Evolutionary conservation across 345 rosid genomes (phyloP).

Genomic region (Murraya paniculata): DNA sequence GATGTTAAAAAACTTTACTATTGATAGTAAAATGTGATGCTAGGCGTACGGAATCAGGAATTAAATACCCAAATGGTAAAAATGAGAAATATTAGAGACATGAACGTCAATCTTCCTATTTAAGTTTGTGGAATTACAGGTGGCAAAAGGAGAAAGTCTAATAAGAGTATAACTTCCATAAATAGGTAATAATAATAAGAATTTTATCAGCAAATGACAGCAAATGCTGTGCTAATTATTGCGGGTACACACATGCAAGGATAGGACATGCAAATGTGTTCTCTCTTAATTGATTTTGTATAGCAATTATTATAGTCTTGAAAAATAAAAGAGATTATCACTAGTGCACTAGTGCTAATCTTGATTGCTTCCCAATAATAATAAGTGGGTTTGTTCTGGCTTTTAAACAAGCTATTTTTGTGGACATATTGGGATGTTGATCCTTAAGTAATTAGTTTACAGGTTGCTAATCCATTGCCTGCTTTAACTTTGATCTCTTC

Average conservation of each 20-base stretch:
- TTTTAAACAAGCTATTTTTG: background rate
- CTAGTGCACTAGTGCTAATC: background rate
- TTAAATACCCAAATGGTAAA: no score
- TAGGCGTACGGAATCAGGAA: no score
- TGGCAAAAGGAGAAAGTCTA: no score
- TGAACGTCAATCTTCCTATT: no score
- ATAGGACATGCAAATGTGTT: background rate
- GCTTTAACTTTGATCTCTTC: background rate
- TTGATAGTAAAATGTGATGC: no score
- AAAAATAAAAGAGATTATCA: background rate
- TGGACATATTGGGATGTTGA: background rate
- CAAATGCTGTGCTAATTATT: background rate
- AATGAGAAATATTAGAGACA: no score
- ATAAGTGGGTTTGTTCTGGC: background rate
- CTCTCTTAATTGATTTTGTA: background rate
- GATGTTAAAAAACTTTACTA: no score
- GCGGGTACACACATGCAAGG: background rate
- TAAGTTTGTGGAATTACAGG: no score
- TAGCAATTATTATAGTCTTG: background rate
- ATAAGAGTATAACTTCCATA: no score
- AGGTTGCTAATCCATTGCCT: background rate
- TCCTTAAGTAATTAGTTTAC: no score
- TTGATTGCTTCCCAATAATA: background rate
- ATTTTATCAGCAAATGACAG: background rate
- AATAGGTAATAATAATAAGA: no score